Conservation (phyloP, 495 filamentous ascomycete species). For the Bacidia gigantensis region DNA sequence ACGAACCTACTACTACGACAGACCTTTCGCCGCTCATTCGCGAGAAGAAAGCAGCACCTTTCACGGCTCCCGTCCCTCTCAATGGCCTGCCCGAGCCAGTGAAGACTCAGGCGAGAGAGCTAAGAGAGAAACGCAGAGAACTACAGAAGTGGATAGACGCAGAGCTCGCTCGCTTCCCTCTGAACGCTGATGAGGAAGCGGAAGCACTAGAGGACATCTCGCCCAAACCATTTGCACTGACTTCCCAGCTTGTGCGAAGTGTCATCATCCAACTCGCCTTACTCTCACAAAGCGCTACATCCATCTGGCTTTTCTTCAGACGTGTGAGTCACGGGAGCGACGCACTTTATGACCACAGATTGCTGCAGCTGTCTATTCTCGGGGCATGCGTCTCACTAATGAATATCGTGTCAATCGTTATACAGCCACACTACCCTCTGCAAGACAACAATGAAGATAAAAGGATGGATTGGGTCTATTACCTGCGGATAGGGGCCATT, state of each 20-base stretch:
- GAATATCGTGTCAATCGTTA: not conserved
- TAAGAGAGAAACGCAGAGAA: too few species aligned
- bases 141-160: too few species aligned
- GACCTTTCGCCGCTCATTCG: too few species aligned
- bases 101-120: too few species aligned
- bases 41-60: too few species aligned
- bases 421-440: not conserved
- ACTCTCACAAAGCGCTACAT: not conserved
- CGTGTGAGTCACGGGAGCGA: not conserved
- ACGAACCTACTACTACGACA: too few species aligned
- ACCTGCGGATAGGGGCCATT: too few species aligned
- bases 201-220: not conserved
- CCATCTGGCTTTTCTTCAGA: conserved; percentile 1
- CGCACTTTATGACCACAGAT: conserved; percentile 4
- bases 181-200: too few species aligned
- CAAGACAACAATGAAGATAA: not conserved
- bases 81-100: too few species aligned
- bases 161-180: too few species aligned
- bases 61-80: too few species aligned
- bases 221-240: not conserved
- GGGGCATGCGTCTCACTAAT: not conserved
- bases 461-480: not conserved
- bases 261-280: not conserved
- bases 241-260: not conserved
- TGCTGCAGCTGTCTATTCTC: conserved; percentile 1